phyloP scores from a whole-genome alignment of 225 moss, liverwort and hornwort species.

The Bryum argenteum region DNA sequence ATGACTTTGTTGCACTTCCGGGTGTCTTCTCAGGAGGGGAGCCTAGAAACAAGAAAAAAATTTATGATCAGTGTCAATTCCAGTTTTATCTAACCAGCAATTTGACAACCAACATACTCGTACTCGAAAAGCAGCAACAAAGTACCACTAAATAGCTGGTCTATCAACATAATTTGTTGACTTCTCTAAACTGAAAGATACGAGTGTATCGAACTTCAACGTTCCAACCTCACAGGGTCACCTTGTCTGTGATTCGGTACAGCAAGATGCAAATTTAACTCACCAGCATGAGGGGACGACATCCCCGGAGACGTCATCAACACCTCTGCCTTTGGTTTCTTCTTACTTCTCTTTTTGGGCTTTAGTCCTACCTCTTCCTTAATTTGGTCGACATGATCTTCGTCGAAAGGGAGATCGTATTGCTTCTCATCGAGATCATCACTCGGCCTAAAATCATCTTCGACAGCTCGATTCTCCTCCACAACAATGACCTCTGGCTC shows the following conservation, averaged over 20 bases:
- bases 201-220: slow-evolving; percentile 8
- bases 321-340: slow-evolving; percentile 67
- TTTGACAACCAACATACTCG: slow-evolving; percentile 13
- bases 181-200: slow-evolving; percentile 23
- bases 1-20: slow-evolving; percentile 62
- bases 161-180: slow-evolving; percentile 13
- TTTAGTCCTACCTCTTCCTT: slow-evolving; percentile 63
- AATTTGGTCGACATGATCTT: slow-evolving; percentile 51
- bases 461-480: slow-evolving; percentile 59
- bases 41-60: slow-evolving; percentile 39
- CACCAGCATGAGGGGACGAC: slow-evolving; percentile 65
- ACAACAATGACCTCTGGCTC: slow-evolving; percentile 52
- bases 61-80: not conserved
- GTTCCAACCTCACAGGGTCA: slow-evolving; percentile 19
- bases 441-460: slow-evolving; percentile 60
- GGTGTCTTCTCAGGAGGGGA: slow-evolving; percentile 72
- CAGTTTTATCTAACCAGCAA: slow-evolving; percentile 9
- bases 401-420: slow-evolving; percentile 37
- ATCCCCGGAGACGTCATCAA: slow-evolving; percentile 59
- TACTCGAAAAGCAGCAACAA: slow-evolving; percentile 22
- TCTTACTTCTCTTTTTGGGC: slow-evolving; percentile 71
- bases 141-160: slow-evolving; percentile 9
- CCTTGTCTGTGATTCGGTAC: slow-evolving; percentile 17
- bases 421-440: slow-evolving; percentile 56
- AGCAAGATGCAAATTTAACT: slow-evolving; percentile 35